Base-by-base conservation (phyloP, 768 basidiomycete genomes). In the Kwoniella sp. region DNA sequence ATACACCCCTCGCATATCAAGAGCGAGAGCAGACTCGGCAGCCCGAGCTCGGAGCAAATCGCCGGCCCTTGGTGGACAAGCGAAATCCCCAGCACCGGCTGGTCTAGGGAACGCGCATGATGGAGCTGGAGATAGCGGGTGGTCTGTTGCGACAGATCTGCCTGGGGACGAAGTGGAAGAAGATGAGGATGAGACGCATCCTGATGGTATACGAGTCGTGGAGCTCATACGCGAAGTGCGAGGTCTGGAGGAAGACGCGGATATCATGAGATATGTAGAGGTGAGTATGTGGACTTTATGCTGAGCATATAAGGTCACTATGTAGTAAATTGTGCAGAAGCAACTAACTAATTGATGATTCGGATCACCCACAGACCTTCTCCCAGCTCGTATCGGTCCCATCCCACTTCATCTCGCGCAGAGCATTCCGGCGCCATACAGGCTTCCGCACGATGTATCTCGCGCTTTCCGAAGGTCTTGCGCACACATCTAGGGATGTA, bases 211-310 rank as follows among this genome's bases (percentile, higher is more conserved):
- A 48, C 38, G 52, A 29, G 61, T 73, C 2, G 68, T 67, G 17
- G 63, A 69, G 54, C 65, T 70, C 25, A 17, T 77, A 55, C 67
- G 63, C 58, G 65, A 52, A 11, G 50, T 75, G 59, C 56, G 72
- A 26, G 51, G 51, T 30, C 52, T 37, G 17, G 61, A 52, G n/a
- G 66, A 61, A 13, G 66, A 48, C 12, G 56, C 29, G 2, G 60
- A 68, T 50, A 34, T 74, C 31, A 74, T 77, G 75, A 58, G 65
- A 31, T 64, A 65, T 38, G 73, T 74, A 8, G 73, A 70, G 63
- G 74, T 73, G 31, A 55, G 74, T 34, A 25, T n/a, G 25, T n/a
- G n/a, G n/a, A n/a, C n/a, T n/a, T n/a, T n/a, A n/a, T n/a, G n/a
- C n/a, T n/a, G n/a, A n/a, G 31, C 7, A 15, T 52, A 25, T 23